Evolutionary conservation across 1,284 basidiomycete genomes (phyloP).

Genomic region (Leccinum variabile): DNA sequence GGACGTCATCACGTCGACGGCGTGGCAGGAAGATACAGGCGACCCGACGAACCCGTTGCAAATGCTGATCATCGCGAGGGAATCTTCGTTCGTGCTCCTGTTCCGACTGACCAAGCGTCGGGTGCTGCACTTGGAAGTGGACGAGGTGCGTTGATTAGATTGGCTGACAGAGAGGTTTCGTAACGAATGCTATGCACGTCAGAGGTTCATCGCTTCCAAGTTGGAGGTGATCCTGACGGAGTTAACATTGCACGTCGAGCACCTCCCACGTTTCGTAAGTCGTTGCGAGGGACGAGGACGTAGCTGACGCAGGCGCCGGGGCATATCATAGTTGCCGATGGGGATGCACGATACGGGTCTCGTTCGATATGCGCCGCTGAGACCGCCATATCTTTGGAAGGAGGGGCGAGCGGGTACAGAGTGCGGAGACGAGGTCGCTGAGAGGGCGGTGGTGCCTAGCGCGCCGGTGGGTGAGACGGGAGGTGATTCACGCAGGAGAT

Average conservation of each 20-base stretch:
- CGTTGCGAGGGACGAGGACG: not conserved
- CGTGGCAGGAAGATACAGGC: not conserved
- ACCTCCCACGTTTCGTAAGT: constrained; percentile 27
- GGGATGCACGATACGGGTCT: constrained; percentile 23
- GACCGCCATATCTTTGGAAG: constrained; percentile 22
- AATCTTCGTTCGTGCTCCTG: constrained; percentile 25
- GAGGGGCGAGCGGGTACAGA: constrained; percentile 11
- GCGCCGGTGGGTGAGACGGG: not conserved
- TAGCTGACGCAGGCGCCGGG: not conserved
- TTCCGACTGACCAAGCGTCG: constrained; percentile 22
- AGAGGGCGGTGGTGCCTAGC: not conserved
- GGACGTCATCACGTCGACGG: constrained; percentile 8
- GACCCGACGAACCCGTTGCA: constrained; percentile 6
- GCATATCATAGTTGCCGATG: constrained; percentile 2
- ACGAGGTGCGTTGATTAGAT: constrained; percentile 23
- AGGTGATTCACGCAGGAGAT: constrained; percentile 17
- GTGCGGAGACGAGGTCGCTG: not conserved
- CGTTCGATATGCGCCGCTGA: constrained; percentile 22
- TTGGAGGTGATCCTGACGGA: constrained; percentile 27
- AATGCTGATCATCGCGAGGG: constrained; percentile 24
- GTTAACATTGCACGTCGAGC: constrained; percentile 12
- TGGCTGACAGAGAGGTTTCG: not conserved
- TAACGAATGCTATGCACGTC: not conserved
- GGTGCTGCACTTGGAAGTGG: constrained; percentile 28
- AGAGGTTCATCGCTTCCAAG: constrained; percentile 20